phyloP scores from a whole-genome alignment of 331 rosid genomes.

The Acacia concinna region DNA sequence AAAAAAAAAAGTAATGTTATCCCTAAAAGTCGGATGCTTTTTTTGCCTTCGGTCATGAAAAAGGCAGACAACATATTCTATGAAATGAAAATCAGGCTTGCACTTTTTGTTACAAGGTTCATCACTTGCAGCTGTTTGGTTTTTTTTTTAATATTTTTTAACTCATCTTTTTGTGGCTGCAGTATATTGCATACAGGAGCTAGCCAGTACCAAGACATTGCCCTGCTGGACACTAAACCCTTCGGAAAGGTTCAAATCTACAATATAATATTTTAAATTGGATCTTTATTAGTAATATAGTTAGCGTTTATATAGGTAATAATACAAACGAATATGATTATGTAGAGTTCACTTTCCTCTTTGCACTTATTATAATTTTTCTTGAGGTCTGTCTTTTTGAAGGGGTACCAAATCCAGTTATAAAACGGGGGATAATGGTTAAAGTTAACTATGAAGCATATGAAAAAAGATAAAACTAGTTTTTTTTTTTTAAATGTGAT shows the following conservation, averaged over 20 bases:
- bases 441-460: neutral
- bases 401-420: neutral
- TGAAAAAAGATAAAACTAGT: neutral
- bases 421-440: neutral
- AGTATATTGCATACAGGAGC: constrained; percentile 94
- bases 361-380: neutral
- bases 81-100: constrained; percentile 12
- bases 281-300: neutral
- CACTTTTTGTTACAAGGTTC: constrained; percentile 16
- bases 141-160: neutral
- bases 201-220: constrained; percentile 90
- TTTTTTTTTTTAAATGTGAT: neutral
- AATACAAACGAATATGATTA: neutral
- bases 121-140: constrained; percentile 26
- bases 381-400: neutral
- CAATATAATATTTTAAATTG: neutral
- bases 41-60: constrained; percentile 48
- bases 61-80: constrained; percentile 50
- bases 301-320: neutral
- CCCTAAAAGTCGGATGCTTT: constrained; percentile 40
- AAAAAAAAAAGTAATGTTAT: constrained; percentile 36
- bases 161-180: constrained; percentile 20
- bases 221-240: constrained; percentile 93
- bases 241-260: constrained; percentile 72
- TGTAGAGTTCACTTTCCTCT: neutral